Conservation (phyloP, 1,284 basidiomycete genomes). For the Tetrapyrgos nigripes region DNA sequence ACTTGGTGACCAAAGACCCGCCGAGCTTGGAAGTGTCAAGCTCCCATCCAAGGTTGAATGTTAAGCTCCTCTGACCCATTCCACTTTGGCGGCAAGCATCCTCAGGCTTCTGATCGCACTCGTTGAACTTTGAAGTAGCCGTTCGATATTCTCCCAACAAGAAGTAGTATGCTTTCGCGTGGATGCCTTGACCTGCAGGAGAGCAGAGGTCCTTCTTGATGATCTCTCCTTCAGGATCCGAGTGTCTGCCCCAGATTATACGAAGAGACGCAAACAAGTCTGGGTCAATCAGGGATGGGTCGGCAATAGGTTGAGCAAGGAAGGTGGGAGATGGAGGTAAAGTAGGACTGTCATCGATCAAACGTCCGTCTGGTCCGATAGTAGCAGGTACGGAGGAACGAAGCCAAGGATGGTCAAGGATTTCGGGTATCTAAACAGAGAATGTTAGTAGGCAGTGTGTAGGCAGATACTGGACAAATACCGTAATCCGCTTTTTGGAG, state of each 20-base stretch:
- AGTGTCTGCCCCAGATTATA: conserved; percentile 85
- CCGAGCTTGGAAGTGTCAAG: conserved; percentile 27
- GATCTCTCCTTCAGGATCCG: conserved; percentile 53
- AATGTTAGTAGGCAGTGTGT: conserved; percentile 11
- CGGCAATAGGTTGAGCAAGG: conserved; percentile 70
- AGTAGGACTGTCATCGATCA: conserved; percentile 53
- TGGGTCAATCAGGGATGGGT: conserved; percentile 78
- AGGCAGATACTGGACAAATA: conserved; percentile 43
- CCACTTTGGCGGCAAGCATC: background rate
- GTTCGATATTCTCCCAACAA: conserved; percentile 84
- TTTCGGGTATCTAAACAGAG: conserved; percentile 80
- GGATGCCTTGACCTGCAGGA: conserved; percentile 68
- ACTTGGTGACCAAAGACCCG: background rate
- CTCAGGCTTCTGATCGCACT: conserved; percentile 31
- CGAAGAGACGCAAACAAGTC: conserved; percentile 90
- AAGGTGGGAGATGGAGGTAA: conserved; percentile 69
- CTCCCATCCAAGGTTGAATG: conserved; percentile 44
- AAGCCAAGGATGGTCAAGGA: conserved; percentile 89
- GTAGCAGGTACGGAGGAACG: conserved; percentile 28
- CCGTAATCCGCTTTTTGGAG: conserved; percentile 84
- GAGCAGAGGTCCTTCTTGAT: conserved; percentile 72
- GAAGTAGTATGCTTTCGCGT: conserved; percentile 95
- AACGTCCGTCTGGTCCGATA: conserved; percentile 49
- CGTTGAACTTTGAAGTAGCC: conserved; percentile 71
- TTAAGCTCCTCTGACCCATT: conserved; percentile 23